Conservation (phyloP, 306 rosid species). For the Begonia loranthoides region DNA sequence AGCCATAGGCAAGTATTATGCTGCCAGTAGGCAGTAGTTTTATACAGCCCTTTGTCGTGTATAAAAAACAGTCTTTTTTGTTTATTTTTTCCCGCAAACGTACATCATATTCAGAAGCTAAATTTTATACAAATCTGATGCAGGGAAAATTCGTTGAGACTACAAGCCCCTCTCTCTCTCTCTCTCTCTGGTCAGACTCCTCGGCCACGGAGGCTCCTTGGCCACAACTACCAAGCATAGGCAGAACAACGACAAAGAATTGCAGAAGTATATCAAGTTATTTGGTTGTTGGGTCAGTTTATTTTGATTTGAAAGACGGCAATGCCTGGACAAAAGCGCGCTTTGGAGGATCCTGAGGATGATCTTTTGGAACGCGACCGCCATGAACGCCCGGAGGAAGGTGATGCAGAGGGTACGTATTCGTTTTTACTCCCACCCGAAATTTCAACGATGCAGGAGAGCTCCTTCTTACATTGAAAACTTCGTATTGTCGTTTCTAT, state of each 20-base stretch:
- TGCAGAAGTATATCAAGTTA: neutral
- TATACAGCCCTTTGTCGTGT: neutral
- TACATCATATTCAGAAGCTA: neutral
- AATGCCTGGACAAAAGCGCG: conserved; percentile 65
- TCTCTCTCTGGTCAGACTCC: neutral
- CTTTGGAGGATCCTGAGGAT: conserved; percentile 24
- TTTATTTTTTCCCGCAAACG: neutral
- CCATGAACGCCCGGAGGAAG: conserved; percentile 19
- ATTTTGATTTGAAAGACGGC: conserved; percentile 15
- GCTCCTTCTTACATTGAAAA: neutral
- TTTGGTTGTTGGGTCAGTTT: neutral
- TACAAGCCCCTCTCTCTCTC: conserved; percentile 5
- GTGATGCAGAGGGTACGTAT: conserved; percentile 38
- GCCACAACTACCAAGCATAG: neutral
- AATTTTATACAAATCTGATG: conserved; percentile 3
- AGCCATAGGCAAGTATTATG: too few species aligned
- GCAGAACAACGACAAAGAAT: neutral
- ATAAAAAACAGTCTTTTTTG: neutral
- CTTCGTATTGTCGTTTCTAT: conserved; percentile 11
- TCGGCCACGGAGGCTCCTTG: conserved; percentile 1
- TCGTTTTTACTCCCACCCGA: neutral
- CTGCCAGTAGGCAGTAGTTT: too few species aligned
- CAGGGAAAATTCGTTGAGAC: neutral
- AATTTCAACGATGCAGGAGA: conserved; percentile 8
- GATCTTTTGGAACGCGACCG: conserved; percentile 15